phyloP scores from a whole-genome alignment of 2,329 filamentous ascomycete genomes.

The Exophiala sp. region DNA sequence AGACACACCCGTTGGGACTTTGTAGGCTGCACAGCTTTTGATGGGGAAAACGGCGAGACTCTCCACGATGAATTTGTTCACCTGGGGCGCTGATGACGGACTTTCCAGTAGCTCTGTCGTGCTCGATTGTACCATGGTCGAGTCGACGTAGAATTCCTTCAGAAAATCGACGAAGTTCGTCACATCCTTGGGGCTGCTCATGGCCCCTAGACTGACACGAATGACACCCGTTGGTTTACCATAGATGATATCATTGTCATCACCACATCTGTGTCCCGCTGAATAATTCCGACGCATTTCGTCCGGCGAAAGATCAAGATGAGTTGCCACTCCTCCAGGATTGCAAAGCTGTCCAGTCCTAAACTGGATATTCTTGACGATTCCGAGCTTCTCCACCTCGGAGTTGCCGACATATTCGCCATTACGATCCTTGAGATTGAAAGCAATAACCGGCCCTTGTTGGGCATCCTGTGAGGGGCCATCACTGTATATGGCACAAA shows the following conservation, averaged over 20 bases:
- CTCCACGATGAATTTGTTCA: constrained; percentile 52
- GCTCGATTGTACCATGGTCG: constrained; percentile 14
- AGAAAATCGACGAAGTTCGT: constrained; percentile 68
- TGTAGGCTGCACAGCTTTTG: constrained; percentile 85
- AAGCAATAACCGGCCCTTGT: constrained; percentile 73
- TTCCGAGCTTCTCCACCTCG: constrained; percentile 83
- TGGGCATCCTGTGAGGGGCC: constrained; percentile 28
- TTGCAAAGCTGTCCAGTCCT: constrained; percentile 90
- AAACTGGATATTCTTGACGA: constrained; percentile 74
- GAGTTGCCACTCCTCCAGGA: constrained; percentile 75
- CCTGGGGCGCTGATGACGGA: not conserved
- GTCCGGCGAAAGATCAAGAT: constrained; percentile 70
- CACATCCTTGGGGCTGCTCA: constrained; percentile 77
- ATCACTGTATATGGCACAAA: constrained; percentile 65
- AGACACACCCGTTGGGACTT: constrained; percentile 57
- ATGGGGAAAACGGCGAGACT: constrained; percentile 78
- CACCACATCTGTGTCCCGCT: constrained; percentile 77
- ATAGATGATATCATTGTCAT: constrained; percentile 73
- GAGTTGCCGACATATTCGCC: constrained; percentile 75
- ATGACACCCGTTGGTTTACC: constrained; percentile 88
- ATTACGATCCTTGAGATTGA: constrained; percentile 69
- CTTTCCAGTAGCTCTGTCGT: not conserved
- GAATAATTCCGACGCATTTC: constrained; percentile 85
- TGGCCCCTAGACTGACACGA: constrained; percentile 80
- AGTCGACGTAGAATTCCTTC: constrained; percentile 60